Conservation (phyloP, 352 stramenopile genomes). For the Phytophthora kernoviae region DNA sequence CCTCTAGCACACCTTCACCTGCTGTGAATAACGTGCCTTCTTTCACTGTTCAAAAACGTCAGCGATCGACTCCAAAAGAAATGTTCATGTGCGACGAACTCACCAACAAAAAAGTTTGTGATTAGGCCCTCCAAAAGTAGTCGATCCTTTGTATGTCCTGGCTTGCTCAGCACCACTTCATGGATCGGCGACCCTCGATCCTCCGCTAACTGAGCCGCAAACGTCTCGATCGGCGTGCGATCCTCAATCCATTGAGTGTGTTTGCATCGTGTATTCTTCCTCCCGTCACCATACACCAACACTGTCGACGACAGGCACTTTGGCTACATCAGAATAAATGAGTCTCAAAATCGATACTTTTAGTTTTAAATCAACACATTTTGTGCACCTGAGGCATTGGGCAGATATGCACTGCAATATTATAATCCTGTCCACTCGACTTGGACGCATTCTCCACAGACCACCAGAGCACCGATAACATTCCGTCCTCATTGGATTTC, state of each 20-base stretch:
- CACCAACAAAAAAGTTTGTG: slow-evolving; percentile 84
- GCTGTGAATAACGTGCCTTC: slow-evolving; percentile 55
- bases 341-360: not conserved
- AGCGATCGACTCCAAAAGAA: too few species aligned
- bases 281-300: slow-evolving; percentile 53
- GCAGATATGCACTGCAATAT: slow-evolving; percentile 57
- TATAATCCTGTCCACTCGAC: slow-evolving; percentile 14
- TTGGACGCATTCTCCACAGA: slow-evolving; percentile 4
- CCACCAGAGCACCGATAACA: slow-evolving; percentile 76
- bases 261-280: slow-evolving; percentile 60
- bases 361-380: not conserved
- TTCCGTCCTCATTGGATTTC: slow-evolving; percentile 36
- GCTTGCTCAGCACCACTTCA: slow-evolving; percentile 60
- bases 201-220: slow-evolving; percentile 28
- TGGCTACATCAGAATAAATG: slow-evolving; percentile 13
- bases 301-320: slow-evolving; percentile 44
- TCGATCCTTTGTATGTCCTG: slow-evolving; percentile 19
- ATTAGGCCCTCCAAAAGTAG: slow-evolving; percentile 75
- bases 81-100: slow-evolving; percentile 12
- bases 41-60: slow-evolving; percentile 39
- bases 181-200: slow-evolving; percentile 37
- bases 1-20: slow-evolving; percentile 45
- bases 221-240: slow-evolving; percentile 50
- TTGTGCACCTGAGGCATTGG: slow-evolving; percentile 45
- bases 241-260: slow-evolving; percentile 76